Conservation (phyloP, 169 alveolate species). For the Amoebophrya sp. region DNA sequence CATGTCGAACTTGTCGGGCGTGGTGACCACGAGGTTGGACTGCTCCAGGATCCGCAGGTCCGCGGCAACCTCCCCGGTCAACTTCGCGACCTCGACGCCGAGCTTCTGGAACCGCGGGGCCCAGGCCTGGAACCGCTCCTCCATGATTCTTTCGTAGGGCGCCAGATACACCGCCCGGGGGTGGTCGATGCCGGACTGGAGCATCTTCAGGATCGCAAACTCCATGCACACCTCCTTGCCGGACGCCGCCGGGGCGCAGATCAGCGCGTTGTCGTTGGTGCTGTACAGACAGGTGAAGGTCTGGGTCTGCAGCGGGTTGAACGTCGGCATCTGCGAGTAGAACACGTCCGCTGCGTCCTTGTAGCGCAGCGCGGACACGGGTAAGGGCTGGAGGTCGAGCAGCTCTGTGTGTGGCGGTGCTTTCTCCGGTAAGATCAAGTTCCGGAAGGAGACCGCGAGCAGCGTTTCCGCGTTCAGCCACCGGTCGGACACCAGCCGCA, state of each 20-base stretch:
- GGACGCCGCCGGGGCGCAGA: conserved; percentile 87
- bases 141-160: conserved; percentile 49
- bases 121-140: conserved; percentile 52
- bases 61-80: conserved; percentile 47
- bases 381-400: conserved; percentile 88
- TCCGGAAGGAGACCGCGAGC: conserved; percentile 75
- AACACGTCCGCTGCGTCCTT: conserved; percentile 68
- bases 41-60: conserved; percentile 54
- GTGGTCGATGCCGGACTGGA: conserved; percentile 46
- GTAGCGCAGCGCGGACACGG: conserved; percentile 73
- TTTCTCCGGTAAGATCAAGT: conserved; percentile 85
- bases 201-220: conserved; percentile 74
- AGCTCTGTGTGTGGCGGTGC: conserved; percentile 86
- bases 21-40: conserved; percentile 57
- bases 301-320: conserved; percentile 64
- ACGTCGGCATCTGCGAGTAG: conserved; percentile 46
- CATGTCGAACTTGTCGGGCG: conserved; percentile 54
- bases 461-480: conserved; percentile 78
- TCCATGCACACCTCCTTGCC: conserved; percentile 72
- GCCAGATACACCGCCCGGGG: conserved; percentile 54
- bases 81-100: conserved; percentile 43
- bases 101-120: conserved; percentile 48
- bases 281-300: conserved; percentile 57
- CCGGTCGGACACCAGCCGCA: conserved; percentile 91
- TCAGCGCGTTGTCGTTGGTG: conserved; percentile 74